These are phyloP conservation scores for Agapanthus africanus DNA, from an alignment of 106 monocot genomes.

Conservation along the genomic window DNA sequence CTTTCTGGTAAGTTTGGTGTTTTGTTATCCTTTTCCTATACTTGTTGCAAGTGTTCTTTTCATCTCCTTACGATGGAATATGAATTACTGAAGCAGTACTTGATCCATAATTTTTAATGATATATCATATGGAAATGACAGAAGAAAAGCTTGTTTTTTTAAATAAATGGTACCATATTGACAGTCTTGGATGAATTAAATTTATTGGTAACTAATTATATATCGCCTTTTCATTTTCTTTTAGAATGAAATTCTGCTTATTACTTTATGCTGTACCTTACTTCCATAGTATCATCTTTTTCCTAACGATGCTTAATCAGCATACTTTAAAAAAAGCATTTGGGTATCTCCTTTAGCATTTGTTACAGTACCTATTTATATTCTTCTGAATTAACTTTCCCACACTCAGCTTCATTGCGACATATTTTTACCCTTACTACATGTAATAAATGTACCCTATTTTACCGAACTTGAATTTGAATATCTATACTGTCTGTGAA, in stretches of 20 bases:
- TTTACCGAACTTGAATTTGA: background rate
- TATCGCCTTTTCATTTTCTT: background rate
- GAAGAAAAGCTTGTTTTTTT: background rate
- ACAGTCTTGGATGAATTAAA: background rate
- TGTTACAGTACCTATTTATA: background rate
- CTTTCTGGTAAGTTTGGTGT: conserved; percentile 10
- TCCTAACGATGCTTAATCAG: background rate
- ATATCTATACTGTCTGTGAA: background rate
- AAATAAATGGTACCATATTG: background rate
- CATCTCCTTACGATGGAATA: background rate
- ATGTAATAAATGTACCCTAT: background rate
- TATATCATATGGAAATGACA: background rate
- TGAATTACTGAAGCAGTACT: background rate
- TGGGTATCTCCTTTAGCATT: background rate
- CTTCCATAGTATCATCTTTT: background rate
- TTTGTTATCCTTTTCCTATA: background rate
- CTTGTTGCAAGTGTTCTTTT: background rate
- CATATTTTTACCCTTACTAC: background rate
- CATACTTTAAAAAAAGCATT: background rate
- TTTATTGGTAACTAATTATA: background rate
- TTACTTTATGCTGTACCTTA: background rate
- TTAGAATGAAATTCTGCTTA: background rate
- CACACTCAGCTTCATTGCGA: background rate
- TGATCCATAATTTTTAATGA: background rate
- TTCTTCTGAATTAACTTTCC: background rate